Conservation (phyloP, 768 basidiomycete species). For the Psilocybe sp. region DNA sequence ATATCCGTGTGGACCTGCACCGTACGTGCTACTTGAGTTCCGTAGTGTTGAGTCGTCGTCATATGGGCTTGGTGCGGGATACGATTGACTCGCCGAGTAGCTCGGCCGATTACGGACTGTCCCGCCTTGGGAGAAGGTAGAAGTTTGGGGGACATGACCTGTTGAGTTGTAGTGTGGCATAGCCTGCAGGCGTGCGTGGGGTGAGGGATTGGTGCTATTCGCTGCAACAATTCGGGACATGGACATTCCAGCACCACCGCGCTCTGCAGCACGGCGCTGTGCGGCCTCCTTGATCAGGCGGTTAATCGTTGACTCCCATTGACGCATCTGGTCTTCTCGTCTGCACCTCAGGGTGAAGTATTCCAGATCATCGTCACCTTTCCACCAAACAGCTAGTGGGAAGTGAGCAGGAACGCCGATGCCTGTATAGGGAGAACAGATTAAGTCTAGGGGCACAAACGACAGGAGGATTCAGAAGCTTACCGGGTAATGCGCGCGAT, state of each 20-base stretch:
- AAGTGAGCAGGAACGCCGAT: slow-evolving; percentile 56
- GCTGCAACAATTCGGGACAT: slow-evolving; percentile 49
- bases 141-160: slow-evolving; percentile 30
- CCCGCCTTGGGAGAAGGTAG: slow-evolving; percentile 22
- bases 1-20: slow-evolving; percentile 51
- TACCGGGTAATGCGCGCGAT: slow-evolving; percentile 59
- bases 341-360: slow-evolving; percentile 93
- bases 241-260: slow-evolving; percentile 40
- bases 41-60: slow-evolving; percentile 33
- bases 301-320: slow-evolving; percentile 90
- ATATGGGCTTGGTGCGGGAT: not conserved
- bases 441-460: slow-evolving; percentile 4
- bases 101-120: slow-evolving; percentile 26
- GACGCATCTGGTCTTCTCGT: slow-evolving; percentile 85
- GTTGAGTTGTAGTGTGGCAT: slow-evolving; percentile 27
- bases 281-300: slow-evolving; percentile 79
- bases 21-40: slow-evolving; percentile 24
- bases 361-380: slow-evolving; percentile 89
- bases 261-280: slow-evolving; percentile 66
- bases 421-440: slow-evolving; percentile 27
- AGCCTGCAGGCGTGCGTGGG: slow-evolving; percentile 30
- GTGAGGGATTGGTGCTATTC: slow-evolving; percentile 46
- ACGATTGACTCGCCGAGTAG: slow-evolving; percentile 13
- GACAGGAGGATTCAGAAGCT: slow-evolving; percentile 25
- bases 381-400: slow-evolving; percentile 91